Evolutionary conservation across 2,329 filamentous ascomycete genomes (phyloP), one percentile per base, ranked within the genome.

Genomic region (Tolypocladium tundrense): DNA sequence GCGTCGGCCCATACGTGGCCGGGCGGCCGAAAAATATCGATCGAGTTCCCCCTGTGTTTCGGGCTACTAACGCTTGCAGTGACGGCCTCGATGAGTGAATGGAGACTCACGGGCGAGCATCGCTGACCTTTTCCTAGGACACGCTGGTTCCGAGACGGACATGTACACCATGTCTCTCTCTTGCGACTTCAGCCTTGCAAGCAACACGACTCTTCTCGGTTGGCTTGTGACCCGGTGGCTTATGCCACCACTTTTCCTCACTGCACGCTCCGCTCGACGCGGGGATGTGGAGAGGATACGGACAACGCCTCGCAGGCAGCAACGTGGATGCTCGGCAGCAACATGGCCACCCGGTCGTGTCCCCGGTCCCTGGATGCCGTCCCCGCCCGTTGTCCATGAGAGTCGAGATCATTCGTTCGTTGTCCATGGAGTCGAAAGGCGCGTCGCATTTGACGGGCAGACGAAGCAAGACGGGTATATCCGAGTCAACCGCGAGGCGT

Each of bases 201-300:
- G 51, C n/a, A 37, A 24, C n/a, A 24, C 27, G 27, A n/a, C 27
- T 21, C 37, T 21, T 40, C 42, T 40, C 4, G 11, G 27, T 35
- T 53, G 33, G 24, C 43, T 21, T 54, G 57, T 37, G 39, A 14
- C 53, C 53, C 24, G 48, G 59, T 55, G 54, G 58, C 60, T 51
- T 61, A 57, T 60, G 64, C 51, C 66, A 64, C 61, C 62, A 66
- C 64, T 70, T 79, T 80, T 80, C 77, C 79, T 81, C 80, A 79
- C 77, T 79, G 72, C 75, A 72, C 62, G 64, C 71, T 68, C 65
- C 71, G 75, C 77, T 74, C 73, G 59, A 70, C 58, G 79, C 69
- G 70, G 68, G 71, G 77, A 65, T 75, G 79, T 64, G 75, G 79
- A 76, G 80, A 80, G 80, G 77, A 27, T 24, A n/a, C 16, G 27